phyloP scores from a whole-genome alignment of 139 green algal genomes.

The Chlamydomonas sp. region DNA sequence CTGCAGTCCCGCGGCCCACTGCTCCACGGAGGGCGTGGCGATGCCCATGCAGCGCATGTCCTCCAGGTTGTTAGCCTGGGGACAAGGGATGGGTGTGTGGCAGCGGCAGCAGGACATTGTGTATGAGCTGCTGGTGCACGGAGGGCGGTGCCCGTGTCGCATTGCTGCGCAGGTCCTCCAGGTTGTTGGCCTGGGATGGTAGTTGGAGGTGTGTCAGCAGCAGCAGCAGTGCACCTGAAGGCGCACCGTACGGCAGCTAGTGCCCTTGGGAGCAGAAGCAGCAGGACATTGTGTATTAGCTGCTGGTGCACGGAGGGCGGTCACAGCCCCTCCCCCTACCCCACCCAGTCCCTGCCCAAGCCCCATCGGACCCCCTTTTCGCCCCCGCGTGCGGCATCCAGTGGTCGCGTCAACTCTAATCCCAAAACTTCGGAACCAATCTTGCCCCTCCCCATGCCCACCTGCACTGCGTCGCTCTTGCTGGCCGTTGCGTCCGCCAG shows the following conservation, averaged over 20 bases:
- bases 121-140: neutral
- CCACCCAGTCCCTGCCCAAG: no score
- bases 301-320: neutral
- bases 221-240: no score
- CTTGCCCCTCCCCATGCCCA: no score
- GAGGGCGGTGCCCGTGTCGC: neutral
- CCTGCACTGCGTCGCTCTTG: conserved; percentile 43
- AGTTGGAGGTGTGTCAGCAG: no score
- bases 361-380: no score
- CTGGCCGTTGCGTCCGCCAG: conserved; percentile 74
- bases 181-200: conserved; percentile 58
- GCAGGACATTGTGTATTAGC: neutral
- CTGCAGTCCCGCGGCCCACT: conserved; percentile 17
- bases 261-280: neutral
- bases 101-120: neutral
- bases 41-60: conserved; percentile 65
- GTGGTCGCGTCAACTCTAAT: no score
- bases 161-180: conserved; percentile 41
- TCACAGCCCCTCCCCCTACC: neutral
- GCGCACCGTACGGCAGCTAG: no score
- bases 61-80: conserved; percentile 29
- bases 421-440: no score
- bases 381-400: no score
- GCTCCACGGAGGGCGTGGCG: conserved; percentile 13
- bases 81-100: neutral